Evolutionary conservation across 1,284 basidiomycete genomes (phyloP), one percentile per base, ranked within the genome.

Genomic region (Puccinia polysora): DNA sequence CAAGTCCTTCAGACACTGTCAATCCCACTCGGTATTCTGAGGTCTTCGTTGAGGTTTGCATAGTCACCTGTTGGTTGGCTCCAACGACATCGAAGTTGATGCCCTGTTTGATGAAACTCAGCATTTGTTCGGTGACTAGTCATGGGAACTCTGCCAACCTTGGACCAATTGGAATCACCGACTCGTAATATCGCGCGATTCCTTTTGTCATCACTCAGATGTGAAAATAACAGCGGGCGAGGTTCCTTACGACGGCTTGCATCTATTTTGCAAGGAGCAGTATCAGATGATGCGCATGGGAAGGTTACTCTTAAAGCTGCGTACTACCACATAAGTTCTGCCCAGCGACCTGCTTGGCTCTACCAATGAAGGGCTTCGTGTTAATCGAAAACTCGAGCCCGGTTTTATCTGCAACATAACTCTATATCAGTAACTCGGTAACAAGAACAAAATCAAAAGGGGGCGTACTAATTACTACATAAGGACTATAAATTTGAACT

Each of bases 401-500:
- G 0, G 92, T 92, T 83, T 97, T 97, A 82, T 99, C 70, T 72
- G 23, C n/a, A 64, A 49, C 40, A 63, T n/a, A 40, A 18, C 10
- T 30, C 8, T 14, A 25, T n/a, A 28, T 18, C 15, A n/a, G 23
- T 55, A 2, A 25, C 7, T 23, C 5, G 32, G 32, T 18, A 20
- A 6, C 15, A 58, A 36, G 53, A 10, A 14, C 28, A 28, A 67
- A 23, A 67, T 23, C 18, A 15, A 20, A 20, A 32, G 20, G 23
- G 23, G 14, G 34, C 68, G 23, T 45, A 71, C 68, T 99, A 79
- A 97, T 82, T 62, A 98, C 82, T 64, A 98, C 83, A 79, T 90
- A 98, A 2, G 96, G 94, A 75, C 87, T 88, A 79, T 93, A 98
- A 65, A 99, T 88, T 80, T 98, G 95, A 0, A 97, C 91, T 81